phyloP scores from a whole-genome alignment of 768 basidiomycete genomes.

The Leccinum arenicola region DNA sequence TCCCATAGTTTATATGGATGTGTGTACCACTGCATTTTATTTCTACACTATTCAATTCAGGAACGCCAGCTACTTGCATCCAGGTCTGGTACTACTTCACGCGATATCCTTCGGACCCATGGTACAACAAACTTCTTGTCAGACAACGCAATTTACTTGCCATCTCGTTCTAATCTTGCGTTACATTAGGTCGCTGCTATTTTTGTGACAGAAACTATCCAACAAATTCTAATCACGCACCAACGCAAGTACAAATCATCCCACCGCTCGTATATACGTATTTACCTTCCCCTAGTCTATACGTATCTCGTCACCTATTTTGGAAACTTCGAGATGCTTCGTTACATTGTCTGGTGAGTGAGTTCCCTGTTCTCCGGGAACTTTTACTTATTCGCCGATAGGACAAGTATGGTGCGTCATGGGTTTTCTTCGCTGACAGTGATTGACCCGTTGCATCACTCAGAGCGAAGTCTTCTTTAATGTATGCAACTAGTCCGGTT shows the following conservation, averaged over 20 bases:
- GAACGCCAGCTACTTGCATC: slow-evolving; percentile 45
- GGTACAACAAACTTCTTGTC: slow-evolving; percentile 48
- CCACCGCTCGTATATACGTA: not conserved
- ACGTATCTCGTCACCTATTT: slow-evolving; percentile 46
- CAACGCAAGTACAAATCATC: slow-evolving; percentile 32
- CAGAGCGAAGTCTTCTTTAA: slow-evolving; percentile 52
- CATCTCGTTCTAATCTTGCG: not conserved
- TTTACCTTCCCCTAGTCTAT: slow-evolving; percentile 38
- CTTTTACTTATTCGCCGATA: slow-evolving; percentile 5
- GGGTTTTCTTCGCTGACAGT: not conserved
- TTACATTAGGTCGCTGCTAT: slow-evolving; percentile 44
- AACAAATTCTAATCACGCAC: slow-evolving; percentile 54
- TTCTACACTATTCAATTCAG: not conserved
- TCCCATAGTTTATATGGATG: slow-evolving; percentile 48
- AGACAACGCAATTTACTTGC: slow-evolving; percentile 10
- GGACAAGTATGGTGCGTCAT: slow-evolving; percentile 23
- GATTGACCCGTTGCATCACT: slow-evolving; percentile 9
- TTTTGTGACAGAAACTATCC: slow-evolving; percentile 48
- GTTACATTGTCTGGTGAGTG: slow-evolving; percentile 41
- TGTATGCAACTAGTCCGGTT: slow-evolving; percentile 18
- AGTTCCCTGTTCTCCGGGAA: not conserved
- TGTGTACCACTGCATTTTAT: slow-evolving; percentile 19
- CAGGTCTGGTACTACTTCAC: slow-evolving; percentile 56
- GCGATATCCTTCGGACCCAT: slow-evolving; percentile 46
- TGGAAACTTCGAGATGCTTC: slow-evolving; percentile 28